These are phyloP conservation scores for Zoysia matrella DNA, from an alignment of 202 grass and related monocot species.

Conservation along the genomic window DNA sequence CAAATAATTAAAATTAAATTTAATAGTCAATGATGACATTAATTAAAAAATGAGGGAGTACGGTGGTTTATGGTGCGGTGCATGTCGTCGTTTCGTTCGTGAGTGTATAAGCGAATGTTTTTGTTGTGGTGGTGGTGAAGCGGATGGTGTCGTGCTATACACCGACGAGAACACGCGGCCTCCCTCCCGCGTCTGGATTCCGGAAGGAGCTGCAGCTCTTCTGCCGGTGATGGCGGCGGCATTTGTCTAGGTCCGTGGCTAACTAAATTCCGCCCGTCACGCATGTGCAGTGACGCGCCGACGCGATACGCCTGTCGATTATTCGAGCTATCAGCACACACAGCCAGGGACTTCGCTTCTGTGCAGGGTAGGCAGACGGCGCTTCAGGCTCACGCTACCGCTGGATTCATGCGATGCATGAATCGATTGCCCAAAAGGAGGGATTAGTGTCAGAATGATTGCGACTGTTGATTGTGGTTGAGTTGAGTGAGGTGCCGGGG, in stretches of 20 bases:
- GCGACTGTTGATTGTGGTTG: background rate
- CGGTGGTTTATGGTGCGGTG: no score
- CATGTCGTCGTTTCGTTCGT: no score
- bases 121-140: no score
- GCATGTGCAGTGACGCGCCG: constrained; percentile 42
- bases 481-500: background rate
- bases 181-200: no score
- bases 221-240: constrained; percentile 9
- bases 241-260: constrained; percentile 1
- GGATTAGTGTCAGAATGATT: background rate
- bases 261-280: constrained; percentile 6
- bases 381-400: constrained; percentile 8
- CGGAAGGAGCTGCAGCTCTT: no score
- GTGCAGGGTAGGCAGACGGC: background rate
- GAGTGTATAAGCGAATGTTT: no score
- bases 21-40: no score
- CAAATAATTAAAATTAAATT: no score
- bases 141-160: no score
- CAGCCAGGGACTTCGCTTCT: background rate
- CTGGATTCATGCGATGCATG: constrained; percentile 2
- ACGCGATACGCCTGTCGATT: constrained; percentile 6
- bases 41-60: no score
- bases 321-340: background rate
- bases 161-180: no score
- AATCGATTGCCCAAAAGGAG: background rate